phyloP scores from a whole-genome alignment of 176 grass and related monocot species.

The Carex kokanica region DNA sequence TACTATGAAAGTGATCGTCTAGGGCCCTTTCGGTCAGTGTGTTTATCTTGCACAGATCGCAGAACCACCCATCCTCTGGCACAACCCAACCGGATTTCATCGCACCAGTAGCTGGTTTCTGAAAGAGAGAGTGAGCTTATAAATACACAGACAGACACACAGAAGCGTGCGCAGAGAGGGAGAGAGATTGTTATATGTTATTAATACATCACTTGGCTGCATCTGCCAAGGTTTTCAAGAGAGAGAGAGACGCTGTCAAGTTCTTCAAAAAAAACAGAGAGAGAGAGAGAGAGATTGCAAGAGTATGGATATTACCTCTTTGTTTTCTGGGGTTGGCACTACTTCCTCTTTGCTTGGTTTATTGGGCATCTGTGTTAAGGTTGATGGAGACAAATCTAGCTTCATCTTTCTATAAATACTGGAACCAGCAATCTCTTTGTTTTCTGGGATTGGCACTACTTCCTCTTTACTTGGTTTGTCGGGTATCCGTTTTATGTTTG shows the following conservation, averaged over 20 bases:
- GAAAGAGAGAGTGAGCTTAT: slow-evolving; percentile 3
- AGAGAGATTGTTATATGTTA: not conserved
- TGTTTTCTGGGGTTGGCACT: not conserved
- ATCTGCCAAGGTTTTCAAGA: no score
- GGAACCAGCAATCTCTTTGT: slow-evolving; percentile 2
- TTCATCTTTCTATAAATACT: not conserved
- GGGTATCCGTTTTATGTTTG: not conserved
- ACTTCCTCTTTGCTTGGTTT: not conserved
- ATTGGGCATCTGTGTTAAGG: not conserved
- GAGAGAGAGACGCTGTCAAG: no score
- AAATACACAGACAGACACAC: not conserved
- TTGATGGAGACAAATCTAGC: not conserved
- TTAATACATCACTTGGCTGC: no score
- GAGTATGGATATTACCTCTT: not conserved
- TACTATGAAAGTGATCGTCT: not conserved
- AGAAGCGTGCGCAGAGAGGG: not conserved
- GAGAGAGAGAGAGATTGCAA: not conserved
- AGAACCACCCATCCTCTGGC: not conserved
- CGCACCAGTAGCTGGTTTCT: not conserved
- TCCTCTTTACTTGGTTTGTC: not conserved
- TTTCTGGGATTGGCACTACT: not conserved
- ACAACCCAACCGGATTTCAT: not conserved
- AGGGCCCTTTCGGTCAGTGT: not conserved
- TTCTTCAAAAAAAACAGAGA: not conserved
- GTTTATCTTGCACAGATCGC: not conserved